Evolutionary conservation across 352 stramenopile species (phyloP), one percentile per base, ranked within the genome.

Genomic region (Globisporangium apiculatum): DNA sequence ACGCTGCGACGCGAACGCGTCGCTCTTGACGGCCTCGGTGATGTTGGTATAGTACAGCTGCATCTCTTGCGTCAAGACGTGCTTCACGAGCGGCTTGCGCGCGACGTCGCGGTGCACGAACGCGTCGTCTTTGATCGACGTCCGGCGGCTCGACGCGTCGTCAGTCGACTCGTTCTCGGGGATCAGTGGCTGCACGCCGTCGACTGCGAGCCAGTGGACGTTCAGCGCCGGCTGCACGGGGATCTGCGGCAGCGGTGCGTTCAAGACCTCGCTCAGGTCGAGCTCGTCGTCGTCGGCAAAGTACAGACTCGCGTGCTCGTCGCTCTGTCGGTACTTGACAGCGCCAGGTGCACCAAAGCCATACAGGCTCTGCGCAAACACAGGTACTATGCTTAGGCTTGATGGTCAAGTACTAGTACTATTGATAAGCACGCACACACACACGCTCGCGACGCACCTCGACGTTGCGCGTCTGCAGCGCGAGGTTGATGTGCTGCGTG

Each of bases 41-140:
- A 94, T 80, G 57, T 89, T 94, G n/a, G 80, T 83, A 58, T 89
- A 96, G 70, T 94, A 96, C 6, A 95, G 61, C 58, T 95, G 86
- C 79, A 96, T 92, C 67, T 96, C 87, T 50, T 94, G 80, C 4
- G 86, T 92, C 42, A 96, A 68, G 56, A 93, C 81, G 71, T 94
- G 84, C 65, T 94, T 94, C 37, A 91, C 82, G 11, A 88, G 73
- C 15, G 76, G 84, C 59, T 91, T 91, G 55, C 81, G 73, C 62
- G 89, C 79, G 37, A 89, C 76, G 48, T 74, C 71, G 61, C 69
- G 73, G 61, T 68, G 73, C 17, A 86, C 67, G 57, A 89, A 90
- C 18, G 72, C 63, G n/a, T 89, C 78, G 69, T 91, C 79, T 61
- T 87, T 83, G 67, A 90, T 91, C 48, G 67, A 76, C 55, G 79